These are phyloP conservation scores for Aspergillus olivimuriae DNA, from an alignment of 495 filamentous ascomycete genomes.

Conservation along the genomic window DNA sequence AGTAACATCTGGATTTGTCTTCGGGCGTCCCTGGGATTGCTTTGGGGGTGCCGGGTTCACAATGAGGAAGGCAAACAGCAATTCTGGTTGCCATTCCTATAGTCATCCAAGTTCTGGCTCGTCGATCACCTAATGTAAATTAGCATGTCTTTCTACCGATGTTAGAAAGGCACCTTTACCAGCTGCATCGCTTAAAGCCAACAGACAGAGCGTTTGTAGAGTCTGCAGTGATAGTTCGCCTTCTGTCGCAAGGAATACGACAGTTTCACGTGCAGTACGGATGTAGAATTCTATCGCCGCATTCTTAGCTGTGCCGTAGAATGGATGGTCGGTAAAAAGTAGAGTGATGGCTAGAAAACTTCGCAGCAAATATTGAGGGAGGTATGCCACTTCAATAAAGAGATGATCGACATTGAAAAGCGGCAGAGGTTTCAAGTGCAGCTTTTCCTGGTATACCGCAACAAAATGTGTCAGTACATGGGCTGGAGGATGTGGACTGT, in stretches of 20 bases:
- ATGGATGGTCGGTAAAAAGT: constrained; percentile 1
- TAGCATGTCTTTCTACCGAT: background rate
- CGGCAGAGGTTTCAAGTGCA: constrained; percentile 5
- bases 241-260: constrained; percentile 2
- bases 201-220: constrained; percentile 5
- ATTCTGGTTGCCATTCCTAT: constrained; percentile 6
- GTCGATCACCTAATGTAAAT: background rate
- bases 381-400: background rate
- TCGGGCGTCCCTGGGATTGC: background rate
- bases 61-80: background rate
- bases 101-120: constrained; percentile 5
- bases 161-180: background rate
- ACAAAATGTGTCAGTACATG: background rate
- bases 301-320: background rate
- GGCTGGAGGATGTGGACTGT: background rate
- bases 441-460: background rate
- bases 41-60: background rate
- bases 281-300: constrained; percentile 5
- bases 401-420: constrained; percentile 3
- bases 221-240: background rate
- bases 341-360: constrained; percentile 6
- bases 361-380: constrained; percentile 1
- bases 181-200: constrained; percentile 2
- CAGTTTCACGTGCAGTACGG: constrained; percentile 1
- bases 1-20: constrained; percentile 3